Evolutionary conservation across 345 rosid species (phyloP), one percentile per base, ranked within the genome.

Genomic region (Angophora floribunda): DNA sequence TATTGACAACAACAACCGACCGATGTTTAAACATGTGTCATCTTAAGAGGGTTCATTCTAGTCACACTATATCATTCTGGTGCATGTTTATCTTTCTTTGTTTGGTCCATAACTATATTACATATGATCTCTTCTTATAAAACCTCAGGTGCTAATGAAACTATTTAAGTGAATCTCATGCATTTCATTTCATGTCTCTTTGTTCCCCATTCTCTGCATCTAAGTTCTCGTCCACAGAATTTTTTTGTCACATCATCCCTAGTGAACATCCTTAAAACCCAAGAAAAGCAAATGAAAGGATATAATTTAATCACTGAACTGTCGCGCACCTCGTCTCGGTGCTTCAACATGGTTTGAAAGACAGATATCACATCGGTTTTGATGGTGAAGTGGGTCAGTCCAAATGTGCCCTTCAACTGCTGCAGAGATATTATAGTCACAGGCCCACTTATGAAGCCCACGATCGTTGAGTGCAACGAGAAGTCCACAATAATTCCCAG

Each of bases 401-500:
- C 99, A 55, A 96, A 88, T 28, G 95, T 44, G 87, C 97, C 98
- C 89, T 95, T 97, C 87, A 97, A 88, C 88, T 97, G 99, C 89
- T 97, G 99, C 30, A 96, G 92, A 75, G 92, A 93, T 41, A 97
- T 96, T 12, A 95, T 89, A 7, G 92, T 88, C 2, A 99, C 99
- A 4, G 99, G 96, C 52, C 99, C 98, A 57, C 95, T 95, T 98
- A 96, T 96, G 93, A 97, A 95, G 24, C 99, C 99, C 10, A 95
- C 92, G 86, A 97, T 96, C 9, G 99, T 97, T 3, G 99, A 95
- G 87, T 94, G 99, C 26, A 99, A 94, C 87, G 96, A 67, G 90
- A 97, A 96, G 89, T 97, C 99, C 88, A 96, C 99, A 88, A 97
- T 85, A 79, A 97, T 92, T 51, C 99, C 99, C 86, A 95, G 87